phyloP scores from a whole-genome alignment of 2,329 filamentous ascomycete species.

The Cytospora chrysosperma region DNA sequence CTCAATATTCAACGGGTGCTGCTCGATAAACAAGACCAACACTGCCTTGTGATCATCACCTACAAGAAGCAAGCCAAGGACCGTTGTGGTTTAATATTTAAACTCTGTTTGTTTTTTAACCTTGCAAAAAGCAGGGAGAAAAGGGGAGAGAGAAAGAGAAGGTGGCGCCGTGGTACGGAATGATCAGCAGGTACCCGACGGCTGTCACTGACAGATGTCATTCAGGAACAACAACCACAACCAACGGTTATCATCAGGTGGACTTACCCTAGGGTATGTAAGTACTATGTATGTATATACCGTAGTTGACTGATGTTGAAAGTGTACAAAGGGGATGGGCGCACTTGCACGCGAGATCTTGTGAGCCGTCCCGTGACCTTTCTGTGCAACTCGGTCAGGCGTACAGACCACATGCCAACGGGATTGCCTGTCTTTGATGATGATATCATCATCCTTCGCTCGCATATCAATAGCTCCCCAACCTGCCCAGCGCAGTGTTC shows the following conservation, averaged over 20 bases:
- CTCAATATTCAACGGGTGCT: not conserved
- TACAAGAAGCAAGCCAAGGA: not conserved
- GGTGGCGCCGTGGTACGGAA: conserved; percentile 1
- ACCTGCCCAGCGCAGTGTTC: no score
- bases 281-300: no score
- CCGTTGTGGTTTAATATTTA: not conserved
- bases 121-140: not conserved
- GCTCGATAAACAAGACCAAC: no score
- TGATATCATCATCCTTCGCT: no score
- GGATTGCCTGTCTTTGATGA: not conserved
- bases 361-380: not conserved
- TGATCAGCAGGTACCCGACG: conserved; percentile 12
- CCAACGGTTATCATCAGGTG: not conserved
- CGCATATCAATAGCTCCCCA: not conserved
- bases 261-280: no score
- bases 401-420: not conserved
- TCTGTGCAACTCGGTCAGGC: not conserved
- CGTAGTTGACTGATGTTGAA: not conserved
- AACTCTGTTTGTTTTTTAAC: not conserved
- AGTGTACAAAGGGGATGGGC: not conserved
- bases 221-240: not conserved
- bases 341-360: not conserved
- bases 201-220: conserved; percentile 9
- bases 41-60: not conserved
- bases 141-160: no score